These are phyloP conservation scores for Rhododendron williamsianum DNA, from an alignment of 148 eudicot species.

Conservation along the genomic window DNA sequence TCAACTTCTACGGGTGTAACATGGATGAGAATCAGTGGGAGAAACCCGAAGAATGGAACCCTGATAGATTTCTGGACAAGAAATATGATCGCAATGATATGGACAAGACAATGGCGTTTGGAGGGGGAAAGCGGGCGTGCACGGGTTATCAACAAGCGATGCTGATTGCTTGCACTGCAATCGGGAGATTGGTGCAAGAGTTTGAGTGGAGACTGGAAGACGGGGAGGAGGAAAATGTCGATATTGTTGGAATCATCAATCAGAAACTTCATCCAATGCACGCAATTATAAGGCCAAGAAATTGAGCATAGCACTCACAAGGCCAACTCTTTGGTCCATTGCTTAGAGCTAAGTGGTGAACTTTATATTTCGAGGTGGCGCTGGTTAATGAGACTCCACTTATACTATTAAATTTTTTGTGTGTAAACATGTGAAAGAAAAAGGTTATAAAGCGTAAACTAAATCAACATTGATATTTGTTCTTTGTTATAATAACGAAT, in stretches of 20 bases:
- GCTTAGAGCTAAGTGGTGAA: too few relatives aligned
- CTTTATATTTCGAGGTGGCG: too few relatives aligned
- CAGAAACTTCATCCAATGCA: conserved; percentile 69
- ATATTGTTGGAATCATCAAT: conserved; percentile 62
- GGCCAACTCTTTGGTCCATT: neutral
- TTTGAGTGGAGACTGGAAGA: conserved; percentile 64
- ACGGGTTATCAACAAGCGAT: conserved; percentile 79
- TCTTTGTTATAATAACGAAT: too few relatives aligned
- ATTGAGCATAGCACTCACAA: neutral
- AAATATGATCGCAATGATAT: conserved; percentile 45
- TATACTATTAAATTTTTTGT: too few relatives aligned
- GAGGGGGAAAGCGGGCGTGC: conserved; percentile 82
- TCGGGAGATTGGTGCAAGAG: conserved; percentile 74
- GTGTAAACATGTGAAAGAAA: too few relatives aligned
- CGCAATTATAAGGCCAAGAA: conserved; percentile 41
- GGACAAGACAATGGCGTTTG: conserved; percentile 83
- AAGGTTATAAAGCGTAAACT: too few relatives aligned
- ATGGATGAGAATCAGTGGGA: conserved; percentile 75
- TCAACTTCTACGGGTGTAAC: conserved; percentile 79
- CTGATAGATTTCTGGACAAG: conserved; percentile 59
- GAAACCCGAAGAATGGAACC: conserved; percentile 65
- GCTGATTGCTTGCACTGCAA: conserved; percentile 47
- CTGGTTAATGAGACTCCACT: too few relatives aligned
- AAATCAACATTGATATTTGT: too few relatives aligned
- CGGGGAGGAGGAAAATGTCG: conserved; percentile 62